Evolutionary conservation across 768 basidiomycete species (phyloP).

Genomic region (Lactarius sanguifluus): DNA sequence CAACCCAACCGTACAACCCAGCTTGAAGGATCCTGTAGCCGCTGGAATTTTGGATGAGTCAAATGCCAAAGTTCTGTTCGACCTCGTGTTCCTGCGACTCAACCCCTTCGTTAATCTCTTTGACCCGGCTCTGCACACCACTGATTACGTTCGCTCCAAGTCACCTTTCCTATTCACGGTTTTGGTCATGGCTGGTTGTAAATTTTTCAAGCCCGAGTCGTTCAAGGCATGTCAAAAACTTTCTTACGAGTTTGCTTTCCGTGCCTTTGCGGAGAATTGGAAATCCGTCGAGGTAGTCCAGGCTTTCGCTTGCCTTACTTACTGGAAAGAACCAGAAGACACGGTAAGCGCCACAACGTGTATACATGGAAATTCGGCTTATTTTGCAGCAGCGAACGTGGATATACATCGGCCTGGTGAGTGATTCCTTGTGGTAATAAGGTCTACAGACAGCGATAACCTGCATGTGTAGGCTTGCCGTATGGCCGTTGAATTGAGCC

Average conservation of each 20-base stretch:
- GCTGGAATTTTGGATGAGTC: constrained; percentile 68
- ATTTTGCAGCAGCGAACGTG: constrained; percentile 61
- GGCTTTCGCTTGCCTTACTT: constrained; percentile 84
- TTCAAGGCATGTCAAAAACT: constrained; percentile 70
- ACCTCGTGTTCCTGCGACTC: constrained; percentile 75
- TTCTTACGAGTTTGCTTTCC: constrained; percentile 70
- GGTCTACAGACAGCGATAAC: constrained; percentile 7
- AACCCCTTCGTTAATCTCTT: constrained; percentile 90
- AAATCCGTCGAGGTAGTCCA: constrained; percentile 86
- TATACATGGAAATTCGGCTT: constrained; percentile 4
- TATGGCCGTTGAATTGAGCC: constrained; percentile 81
- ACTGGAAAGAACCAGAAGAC: constrained; percentile 89
- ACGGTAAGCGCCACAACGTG: constrained; percentile 48
- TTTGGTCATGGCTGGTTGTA: constrained; percentile 79
- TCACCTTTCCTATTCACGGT: constrained; percentile 85
- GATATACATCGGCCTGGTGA: constrained; percentile 86
- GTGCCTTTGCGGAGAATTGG: constrained; percentile 76
- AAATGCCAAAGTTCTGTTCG: constrained; percentile 71
- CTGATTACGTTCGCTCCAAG: constrained; percentile 72
- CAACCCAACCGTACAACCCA: constrained; percentile 31
- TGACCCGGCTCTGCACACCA: constrained; percentile 82
- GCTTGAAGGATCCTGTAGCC: constrained; percentile 64
- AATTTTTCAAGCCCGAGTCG: constrained; percentile 72
- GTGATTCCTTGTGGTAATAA: constrained; percentile 11
- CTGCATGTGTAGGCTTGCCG: constrained; percentile 61